These are phyloP conservation scores for Quercus tomentella DNA, from an alignment of 331 rosid species.

Conservation along the genomic window DNA sequence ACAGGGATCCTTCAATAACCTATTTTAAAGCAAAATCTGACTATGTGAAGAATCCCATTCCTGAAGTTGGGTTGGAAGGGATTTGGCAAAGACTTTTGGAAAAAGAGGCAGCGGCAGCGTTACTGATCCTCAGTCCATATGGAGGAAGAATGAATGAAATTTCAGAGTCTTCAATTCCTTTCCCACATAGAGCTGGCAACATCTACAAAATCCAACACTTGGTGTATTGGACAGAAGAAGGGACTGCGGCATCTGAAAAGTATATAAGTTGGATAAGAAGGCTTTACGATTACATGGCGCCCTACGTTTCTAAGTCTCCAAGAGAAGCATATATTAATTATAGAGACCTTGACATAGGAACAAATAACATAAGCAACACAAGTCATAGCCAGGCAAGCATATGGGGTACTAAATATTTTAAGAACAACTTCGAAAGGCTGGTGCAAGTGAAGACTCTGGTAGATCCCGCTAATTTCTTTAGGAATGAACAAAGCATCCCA, in stretches of 20 bases:
- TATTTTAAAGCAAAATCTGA: constrained; percentile 40
- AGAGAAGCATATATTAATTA: constrained; percentile 42
- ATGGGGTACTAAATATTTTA: constrained; percentile 43
- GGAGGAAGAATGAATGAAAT: constrained; percentile 47
- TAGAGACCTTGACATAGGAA: constrained; percentile 45
- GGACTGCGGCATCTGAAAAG: constrained; percentile 20
- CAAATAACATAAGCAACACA: constrained; percentile 21
- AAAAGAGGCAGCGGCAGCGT: not conserved
- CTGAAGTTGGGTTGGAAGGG: constrained; percentile 33
- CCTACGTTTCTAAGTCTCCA: constrained; percentile 41
- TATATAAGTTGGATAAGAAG: constrained; percentile 43
- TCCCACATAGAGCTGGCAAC: constrained; percentile 41
- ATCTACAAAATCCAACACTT: constrained; percentile 27
- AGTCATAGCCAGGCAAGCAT: constrained; percentile 27
- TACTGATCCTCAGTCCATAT: constrained; percentile 30
- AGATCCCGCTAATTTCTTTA: constrained; percentile 36
- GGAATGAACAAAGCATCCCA: constrained; percentile 38
- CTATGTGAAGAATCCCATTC: constrained; percentile 40
- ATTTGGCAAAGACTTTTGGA: constrained; percentile 35
- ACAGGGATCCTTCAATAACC: not conserved
- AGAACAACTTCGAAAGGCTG: constrained; percentile 31
- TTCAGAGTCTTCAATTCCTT: constrained; percentile 35
- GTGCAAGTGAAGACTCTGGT: constrained; percentile 25
- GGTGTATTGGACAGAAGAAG: constrained; percentile 30
- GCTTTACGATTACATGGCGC: constrained; percentile 27